These are phyloP conservation scores for Salix exigua DNA, from an alignment of 345 rosid genomes.

Conservation along the genomic window DNA sequence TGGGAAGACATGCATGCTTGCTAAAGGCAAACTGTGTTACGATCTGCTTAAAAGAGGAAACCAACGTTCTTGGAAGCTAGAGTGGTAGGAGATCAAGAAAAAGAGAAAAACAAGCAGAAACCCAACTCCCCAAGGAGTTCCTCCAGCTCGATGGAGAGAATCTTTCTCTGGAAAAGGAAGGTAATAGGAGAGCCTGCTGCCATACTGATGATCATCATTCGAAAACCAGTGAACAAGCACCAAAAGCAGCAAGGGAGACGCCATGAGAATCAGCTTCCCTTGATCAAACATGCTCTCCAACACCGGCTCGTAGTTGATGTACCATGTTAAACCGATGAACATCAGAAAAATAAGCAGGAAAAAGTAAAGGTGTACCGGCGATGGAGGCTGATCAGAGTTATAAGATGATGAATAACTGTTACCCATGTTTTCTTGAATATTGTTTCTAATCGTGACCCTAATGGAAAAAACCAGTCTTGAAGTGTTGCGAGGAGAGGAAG, in stretches of 20 bases:
- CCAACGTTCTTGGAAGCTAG: slow-evolving; percentile 53
- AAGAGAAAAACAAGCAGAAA: slow-evolving; percentile 49
- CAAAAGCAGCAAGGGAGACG: slow-evolving; percentile 43
- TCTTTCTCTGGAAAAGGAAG: slow-evolving; percentile 38
- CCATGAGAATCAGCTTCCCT: slow-evolving; percentile 41
- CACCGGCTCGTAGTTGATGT: slow-evolving; percentile 46
- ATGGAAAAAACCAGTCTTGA: no score
- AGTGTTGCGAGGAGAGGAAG: background rate
- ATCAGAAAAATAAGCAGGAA: slow-evolving; percentile 39
- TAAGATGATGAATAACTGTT: slow-evolving; percentile 17
- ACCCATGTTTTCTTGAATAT: slow-evolving; percentile 22
- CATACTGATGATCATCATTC: slow-evolving; percentile 10
- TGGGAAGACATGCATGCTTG: no score
- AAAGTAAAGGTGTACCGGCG: slow-evolving; percentile 49
- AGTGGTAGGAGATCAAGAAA: slow-evolving; percentile 53
- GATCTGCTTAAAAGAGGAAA: slow-evolving; percentile 36
- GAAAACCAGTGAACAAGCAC: slow-evolving; percentile 47
- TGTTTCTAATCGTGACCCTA: background rate
- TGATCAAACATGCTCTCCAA: slow-evolving; percentile 44
- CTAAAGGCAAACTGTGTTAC: background rate
- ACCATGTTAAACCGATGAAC: slow-evolving; percentile 47
- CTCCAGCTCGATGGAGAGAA: slow-evolving; percentile 50
- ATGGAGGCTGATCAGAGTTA: slow-evolving; percentile 6
- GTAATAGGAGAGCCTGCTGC: slow-evolving; percentile 20
- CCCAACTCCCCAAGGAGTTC: slow-evolving; percentile 56